phyloP scores from a whole-genome alignment of 2,329 filamentous ascomycete genomes.

The Colletotrichum tofieldiae region DNA sequence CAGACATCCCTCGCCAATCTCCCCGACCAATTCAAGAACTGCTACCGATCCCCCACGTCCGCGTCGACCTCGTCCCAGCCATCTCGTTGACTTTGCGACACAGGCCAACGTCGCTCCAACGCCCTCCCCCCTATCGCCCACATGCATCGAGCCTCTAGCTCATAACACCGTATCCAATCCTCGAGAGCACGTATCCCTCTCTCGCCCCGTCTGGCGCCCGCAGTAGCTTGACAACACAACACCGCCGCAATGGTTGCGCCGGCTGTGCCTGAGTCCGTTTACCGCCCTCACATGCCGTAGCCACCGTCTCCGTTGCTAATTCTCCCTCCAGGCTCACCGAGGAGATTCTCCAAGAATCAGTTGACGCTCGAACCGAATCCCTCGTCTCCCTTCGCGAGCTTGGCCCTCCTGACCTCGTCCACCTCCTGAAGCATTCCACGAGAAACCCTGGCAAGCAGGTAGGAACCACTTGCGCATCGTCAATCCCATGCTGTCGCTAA shows the following conservation, averaged over 20 bases:
- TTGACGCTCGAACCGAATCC: conserved; percentile 93
- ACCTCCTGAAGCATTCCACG: conserved; percentile 84
- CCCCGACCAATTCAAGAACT: conserved; percentile 29
- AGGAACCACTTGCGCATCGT: conserved; percentile 34
- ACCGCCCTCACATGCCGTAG: conserved; percentile 16
- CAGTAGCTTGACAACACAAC: conserved; percentile 30
- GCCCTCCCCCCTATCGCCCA: conserved; percentile 14
- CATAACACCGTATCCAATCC: conserved; percentile 32
- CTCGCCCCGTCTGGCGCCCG: conserved; percentile 6
- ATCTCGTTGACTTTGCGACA: conserved; percentile 19
- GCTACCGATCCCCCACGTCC: conserved; percentile 21
- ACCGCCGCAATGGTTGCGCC: conserved; percentile 77
- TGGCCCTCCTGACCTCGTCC: conserved; percentile 94
- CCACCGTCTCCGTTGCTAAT: conserved; percentile 44
- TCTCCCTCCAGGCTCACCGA: conserved; percentile 82
- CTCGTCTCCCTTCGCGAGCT: conserved; percentile 90
- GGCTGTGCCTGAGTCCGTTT: conserved; percentile 80
- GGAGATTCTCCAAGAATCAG: conserved; percentile 90
- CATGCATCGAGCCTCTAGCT: conserved; percentile 24
- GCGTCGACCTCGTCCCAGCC: conserved; percentile 35
- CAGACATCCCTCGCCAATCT: conserved; percentile 35
- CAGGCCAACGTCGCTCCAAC: not conserved
- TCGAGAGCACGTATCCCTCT: conserved; percentile 7
- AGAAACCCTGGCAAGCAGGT: conserved; percentile 72
- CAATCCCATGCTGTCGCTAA: conserved; percentile 40